phyloP scores from a whole-genome alignment of 2,329 filamentous ascomycete genomes.

The Phyllosticta citribraziliensis region DNA sequence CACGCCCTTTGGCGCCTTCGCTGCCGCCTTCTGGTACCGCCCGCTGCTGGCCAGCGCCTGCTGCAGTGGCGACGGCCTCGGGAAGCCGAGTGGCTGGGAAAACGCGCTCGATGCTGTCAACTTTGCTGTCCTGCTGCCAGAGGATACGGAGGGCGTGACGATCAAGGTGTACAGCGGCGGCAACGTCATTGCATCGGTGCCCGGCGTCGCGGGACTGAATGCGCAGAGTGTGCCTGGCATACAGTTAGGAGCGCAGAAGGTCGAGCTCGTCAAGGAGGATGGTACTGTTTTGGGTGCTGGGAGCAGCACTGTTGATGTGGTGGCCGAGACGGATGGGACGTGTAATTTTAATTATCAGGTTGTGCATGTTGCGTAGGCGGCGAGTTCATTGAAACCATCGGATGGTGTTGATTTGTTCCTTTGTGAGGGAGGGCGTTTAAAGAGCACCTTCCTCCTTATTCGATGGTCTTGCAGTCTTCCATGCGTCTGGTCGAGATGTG shows the following conservation, averaged over 20 bases:
- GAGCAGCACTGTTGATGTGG: neutral
- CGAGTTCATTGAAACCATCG: too few species aligned
- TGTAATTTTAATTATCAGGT: slow-evolving; percentile 9
- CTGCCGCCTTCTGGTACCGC: slow-evolving; percentile 8
- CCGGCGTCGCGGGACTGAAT: slow-evolving; percentile 3
- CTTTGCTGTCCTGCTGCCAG: slow-evolving; percentile 2
- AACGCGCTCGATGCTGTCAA: slow-evolving; percentile 8
- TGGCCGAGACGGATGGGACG: neutral
- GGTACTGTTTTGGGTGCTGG: slow-evolving; percentile 1
- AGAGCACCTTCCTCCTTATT: too few species aligned
- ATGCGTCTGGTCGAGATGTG: too few species aligned
- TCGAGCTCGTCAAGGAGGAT: slow-evolving; percentile 2
- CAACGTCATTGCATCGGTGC: neutral
- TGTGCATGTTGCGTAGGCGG: neutral
- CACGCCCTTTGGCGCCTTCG: slow-evolving; percentile 3
- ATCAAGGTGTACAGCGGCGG: slow-evolving; percentile 8
- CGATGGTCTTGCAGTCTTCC: too few species aligned
- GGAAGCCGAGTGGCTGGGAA: slow-evolving; percentile 1
- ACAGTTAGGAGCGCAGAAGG: slow-evolving; percentile 2
- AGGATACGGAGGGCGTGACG: neutral
- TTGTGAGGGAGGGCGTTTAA: too few species aligned
- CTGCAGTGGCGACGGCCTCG: slow-evolving; percentile 4
- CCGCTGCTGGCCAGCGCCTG: slow-evolving; percentile 1
- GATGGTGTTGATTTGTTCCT: too few species aligned
- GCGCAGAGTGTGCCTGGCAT: slow-evolving; percentile 5